Evolutionary conservation across 306 rosid species (phyloP).

Genomic region (Acacia acuminata): DNA sequence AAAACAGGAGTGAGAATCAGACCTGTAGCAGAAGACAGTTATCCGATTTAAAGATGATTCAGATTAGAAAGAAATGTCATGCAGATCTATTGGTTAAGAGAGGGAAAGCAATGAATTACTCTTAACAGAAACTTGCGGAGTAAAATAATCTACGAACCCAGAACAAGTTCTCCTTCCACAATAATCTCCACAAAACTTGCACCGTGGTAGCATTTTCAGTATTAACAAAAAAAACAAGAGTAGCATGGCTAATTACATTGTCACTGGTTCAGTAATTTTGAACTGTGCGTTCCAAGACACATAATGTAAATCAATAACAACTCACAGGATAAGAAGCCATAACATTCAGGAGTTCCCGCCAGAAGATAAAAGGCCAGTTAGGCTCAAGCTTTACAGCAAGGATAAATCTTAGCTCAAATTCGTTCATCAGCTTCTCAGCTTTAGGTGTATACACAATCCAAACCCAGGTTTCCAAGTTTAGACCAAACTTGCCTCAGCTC

Average conservation of each 20-base stretch:
- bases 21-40: background rate
- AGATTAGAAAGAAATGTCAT: no score
- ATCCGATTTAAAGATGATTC: background rate
- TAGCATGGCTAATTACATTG: conserved; percentile 18
- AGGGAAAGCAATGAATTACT: background rate
- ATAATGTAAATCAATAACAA: conserved; percentile 31
- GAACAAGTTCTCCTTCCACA: background rate
- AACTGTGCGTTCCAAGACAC: conserved; percentile 20
- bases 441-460: conserved; percentile 34
- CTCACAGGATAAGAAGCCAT: conserved; percentile 21
- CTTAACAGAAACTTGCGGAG: background rate
- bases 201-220: conserved; percentile 1
- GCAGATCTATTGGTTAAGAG: background rate
- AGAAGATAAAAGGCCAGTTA: conserved; percentile 18
- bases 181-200: background rate
- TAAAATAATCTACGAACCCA: background rate
- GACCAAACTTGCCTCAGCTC: conserved; percentile 34
- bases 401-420: conserved; percentile 21
- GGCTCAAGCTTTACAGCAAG: conserved; percentile 35
- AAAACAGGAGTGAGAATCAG: background rate
- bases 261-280: background rate
- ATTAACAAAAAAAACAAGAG: background rate
- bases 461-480: conserved; percentile 35
- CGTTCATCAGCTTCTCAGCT: conserved; percentile 26
- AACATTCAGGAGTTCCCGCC: conserved; percentile 31